These are phyloP conservation scores for Xylariaceae sp. DNA, from an alignment of 2,329 filamentous ascomycete genomes.

Conservation along the genomic window DNA sequence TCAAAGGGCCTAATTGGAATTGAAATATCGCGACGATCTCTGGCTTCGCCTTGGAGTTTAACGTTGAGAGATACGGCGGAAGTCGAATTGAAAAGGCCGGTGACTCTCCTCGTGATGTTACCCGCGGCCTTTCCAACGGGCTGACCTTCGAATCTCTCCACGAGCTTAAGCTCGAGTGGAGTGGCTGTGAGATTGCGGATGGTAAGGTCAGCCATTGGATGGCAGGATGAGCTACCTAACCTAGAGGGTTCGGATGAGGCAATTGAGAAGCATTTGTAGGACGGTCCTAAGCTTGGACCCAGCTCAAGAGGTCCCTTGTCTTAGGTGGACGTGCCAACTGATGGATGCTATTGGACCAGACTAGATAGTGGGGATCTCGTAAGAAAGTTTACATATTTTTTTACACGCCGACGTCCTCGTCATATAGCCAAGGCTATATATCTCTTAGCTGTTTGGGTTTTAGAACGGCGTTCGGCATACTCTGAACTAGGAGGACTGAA, in stretches of 20 bases:
- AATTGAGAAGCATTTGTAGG: neutral
- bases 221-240: neutral
- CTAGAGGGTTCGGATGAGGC: neutral
- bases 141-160: slow-evolving; percentile 71
- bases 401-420: neutral
- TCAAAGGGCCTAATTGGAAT: slow-evolving; percentile 71
- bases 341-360: neutral
- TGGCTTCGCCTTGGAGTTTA: slow-evolving; percentile 59
- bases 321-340: neutral
- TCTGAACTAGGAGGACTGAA: too few species aligned
- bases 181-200: slow-evolving; percentile 82
- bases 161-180: slow-evolving; percentile 68
- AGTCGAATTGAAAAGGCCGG: slow-evolving; percentile 49
- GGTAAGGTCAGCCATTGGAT: slow-evolving; percentile 58
- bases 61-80: slow-evolving; percentile 31
- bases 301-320: neutral
- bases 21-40: slow-evolving; percentile 63
- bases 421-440: too few species aligned
- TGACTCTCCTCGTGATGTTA: slow-evolving; percentile 49
- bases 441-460: too few species aligned
- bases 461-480: too few species aligned
- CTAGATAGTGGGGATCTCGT: neutral
- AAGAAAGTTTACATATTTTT: neutral
- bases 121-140: slow-evolving; percentile 46
- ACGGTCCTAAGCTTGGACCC: too few species aligned